Percentiles rank a stretch among this genome's conserved stretches.
Evolutionary conservation across 805 yeast species (phyloP).

Genomic region (Sugiyamaella americana): DNA sequence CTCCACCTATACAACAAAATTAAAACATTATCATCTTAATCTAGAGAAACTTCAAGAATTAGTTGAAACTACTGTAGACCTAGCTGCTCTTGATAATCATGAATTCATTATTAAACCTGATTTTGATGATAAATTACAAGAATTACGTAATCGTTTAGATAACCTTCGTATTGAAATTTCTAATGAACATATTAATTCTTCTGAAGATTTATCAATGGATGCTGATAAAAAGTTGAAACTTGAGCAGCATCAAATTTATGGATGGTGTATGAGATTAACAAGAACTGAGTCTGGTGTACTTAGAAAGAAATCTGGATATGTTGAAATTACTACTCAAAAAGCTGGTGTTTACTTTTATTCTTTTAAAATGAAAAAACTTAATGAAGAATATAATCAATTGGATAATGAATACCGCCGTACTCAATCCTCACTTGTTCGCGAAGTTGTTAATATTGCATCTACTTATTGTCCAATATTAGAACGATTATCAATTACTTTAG

Average conservation of each 20-base stretch:
- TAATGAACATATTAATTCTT: slow-evolving; percentile 55
- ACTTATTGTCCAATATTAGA: slow-evolving; percentile 78
- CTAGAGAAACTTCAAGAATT: slow-evolving; percentile 70
- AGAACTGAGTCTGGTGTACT: slow-evolving; percentile 78
- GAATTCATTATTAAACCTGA: slow-evolving; percentile 86
- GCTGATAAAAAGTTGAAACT: slow-evolving; percentile 82
- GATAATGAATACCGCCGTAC: slow-evolving; percentile 64
- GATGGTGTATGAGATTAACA: slow-evolving; percentile 92
- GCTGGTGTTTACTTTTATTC: slow-evolving; percentile 95
- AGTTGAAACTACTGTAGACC: slow-evolving; percentile 87
- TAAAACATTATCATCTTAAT: slow-evolving; percentile 44
- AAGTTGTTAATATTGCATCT: slow-evolving; percentile 71
- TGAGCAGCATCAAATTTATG: slow-evolving; percentile 81
- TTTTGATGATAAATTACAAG: slow-evolving; percentile 70
- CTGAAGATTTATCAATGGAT: slow-evolving; percentile 73
- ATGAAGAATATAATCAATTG: slow-evolving; percentile 51
- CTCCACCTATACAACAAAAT: slow-evolving; percentile 52
- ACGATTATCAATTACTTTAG: slow-evolving; percentile 54
- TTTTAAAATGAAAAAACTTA: slow-evolving; percentile 49
- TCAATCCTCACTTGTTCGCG: slow-evolving; percentile 73
- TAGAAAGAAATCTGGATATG: slow-evolving; percentile 54
- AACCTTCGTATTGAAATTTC: slow-evolving; percentile 49
- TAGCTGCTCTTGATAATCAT: slow-evolving; percentile 72
- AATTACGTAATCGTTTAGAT: slow-evolving; percentile 54
- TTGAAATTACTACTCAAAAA: slow-evolving; percentile 83